phyloP scores from a whole-genome alignment of 805 yeast species.

The Saitoella complicata region DNA sequence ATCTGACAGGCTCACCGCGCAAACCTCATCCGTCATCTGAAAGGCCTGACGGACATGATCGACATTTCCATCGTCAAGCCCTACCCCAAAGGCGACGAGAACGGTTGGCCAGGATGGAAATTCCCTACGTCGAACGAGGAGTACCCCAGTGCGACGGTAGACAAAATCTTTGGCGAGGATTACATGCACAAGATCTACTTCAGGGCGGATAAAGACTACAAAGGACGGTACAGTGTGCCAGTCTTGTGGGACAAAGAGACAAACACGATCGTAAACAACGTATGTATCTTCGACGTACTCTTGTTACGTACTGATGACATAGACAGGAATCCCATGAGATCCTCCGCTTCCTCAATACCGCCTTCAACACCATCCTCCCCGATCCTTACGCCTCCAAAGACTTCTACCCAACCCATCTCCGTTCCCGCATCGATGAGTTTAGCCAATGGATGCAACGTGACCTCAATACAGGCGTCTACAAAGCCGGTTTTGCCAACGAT shows the following conservation, averaged over 20 bases:
- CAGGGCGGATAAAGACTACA: constrained; percentile 58
- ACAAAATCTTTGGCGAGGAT: constrained; percentile 40
- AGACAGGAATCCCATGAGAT: constrained; percentile 82
- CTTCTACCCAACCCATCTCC: constrained; percentile 43
- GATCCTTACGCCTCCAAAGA: constrained; percentile 35
- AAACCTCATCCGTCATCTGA: constrained; percentile 9
- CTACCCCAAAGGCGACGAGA: too few relatives aligned
- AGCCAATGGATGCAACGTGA: constrained; percentile 60
- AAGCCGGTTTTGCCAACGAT: constrained; percentile 72
- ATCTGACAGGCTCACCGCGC: not conserved
- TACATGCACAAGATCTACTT: constrained; percentile 57
- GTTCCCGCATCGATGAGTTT: constrained; percentile 49
- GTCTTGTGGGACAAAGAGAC: constrained; percentile 80
- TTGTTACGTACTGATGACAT: too few relatives aligned
- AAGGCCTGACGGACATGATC: constrained; percentile 30
- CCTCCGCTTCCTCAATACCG: constrained; percentile 65
- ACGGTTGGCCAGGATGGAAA: too few relatives aligned
- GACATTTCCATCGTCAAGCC: constrained; percentile 40
- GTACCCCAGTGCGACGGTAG: constrained; percentile 34
- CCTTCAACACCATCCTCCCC: constrained; percentile 36
- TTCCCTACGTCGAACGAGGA: constrained; percentile 42
- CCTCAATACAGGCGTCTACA: constrained; percentile 87
- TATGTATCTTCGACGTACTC: too few relatives aligned
- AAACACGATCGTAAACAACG: constrained; percentile 77
- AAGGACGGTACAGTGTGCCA: constrained; percentile 82